These are phyloP conservation scores for Hysterium pulicare DNA, from an alignment of 2,329 filamentous ascomycete species.

Conservation along the genomic window DNA sequence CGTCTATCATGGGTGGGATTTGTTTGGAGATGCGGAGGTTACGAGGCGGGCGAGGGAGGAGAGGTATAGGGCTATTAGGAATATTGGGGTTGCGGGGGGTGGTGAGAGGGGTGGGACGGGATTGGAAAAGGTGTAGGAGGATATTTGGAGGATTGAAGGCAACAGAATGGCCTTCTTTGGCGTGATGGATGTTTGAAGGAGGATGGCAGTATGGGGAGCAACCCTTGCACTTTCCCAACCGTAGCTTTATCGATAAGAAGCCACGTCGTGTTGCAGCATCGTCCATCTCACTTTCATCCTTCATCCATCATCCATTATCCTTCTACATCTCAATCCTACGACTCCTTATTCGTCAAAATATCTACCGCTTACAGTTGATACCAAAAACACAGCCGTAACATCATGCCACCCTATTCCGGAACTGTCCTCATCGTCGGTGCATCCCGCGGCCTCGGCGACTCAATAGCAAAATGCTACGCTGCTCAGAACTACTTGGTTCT, in stretches of 20 bases:
- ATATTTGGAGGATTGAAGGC: too few relatives aligned
- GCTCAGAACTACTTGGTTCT: slow-evolving; percentile 50
- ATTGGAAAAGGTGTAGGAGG: not conserved
- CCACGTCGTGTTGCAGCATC: too few relatives aligned
- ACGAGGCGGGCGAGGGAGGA: not conserved
- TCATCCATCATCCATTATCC: not conserved
- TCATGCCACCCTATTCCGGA: slow-evolving; percentile 8
- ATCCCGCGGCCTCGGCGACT: slow-evolving; percentile 64
- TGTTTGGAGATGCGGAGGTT: not conserved
- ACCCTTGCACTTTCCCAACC: too few relatives aligned
- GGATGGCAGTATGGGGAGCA: too few relatives aligned
- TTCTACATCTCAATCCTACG: not conserved
- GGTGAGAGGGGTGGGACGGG: too few relatives aligned
- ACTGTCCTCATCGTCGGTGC: slow-evolving; percentile 64
- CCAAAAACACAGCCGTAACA: slow-evolving; percentile 33
- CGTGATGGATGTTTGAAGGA: too few relatives aligned
- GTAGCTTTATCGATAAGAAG: too few relatives aligned
- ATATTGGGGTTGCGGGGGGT: not conserved
- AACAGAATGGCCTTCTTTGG: too few relatives aligned
- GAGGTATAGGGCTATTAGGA: not conserved
- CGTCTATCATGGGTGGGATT: slow-evolving; percentile 1
- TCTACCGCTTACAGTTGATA: not conserved
- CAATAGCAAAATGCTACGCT: slow-evolving; percentile 58
- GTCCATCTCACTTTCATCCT: not conserved
- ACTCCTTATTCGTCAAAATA: not conserved